Evolutionary conservation across 192 early-diverging fungal genomes (phyloP).

Genomic region (Entomortierella parvispora): DNA sequence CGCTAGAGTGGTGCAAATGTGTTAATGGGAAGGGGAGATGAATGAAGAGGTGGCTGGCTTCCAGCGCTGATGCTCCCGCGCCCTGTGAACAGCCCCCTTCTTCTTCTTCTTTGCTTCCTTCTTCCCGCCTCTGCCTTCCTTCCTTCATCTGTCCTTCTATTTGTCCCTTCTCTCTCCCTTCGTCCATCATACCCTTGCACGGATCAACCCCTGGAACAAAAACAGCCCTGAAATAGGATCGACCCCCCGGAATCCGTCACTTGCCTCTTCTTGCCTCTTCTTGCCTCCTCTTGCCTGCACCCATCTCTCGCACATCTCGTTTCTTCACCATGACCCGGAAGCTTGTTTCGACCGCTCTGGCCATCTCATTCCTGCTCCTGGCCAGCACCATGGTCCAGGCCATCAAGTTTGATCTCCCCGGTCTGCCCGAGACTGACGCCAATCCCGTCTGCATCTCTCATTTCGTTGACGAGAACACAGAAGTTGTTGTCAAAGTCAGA

Average conservation of each 20-base stretch:
- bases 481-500: constrained; percentile 76
- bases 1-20: no score
- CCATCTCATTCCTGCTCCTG: constrained; percentile 17
- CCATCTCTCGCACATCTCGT: neutral
- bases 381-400: constrained; percentile 52
- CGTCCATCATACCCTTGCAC: neutral
- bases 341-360: constrained; percentile 4
- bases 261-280: neutral
- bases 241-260: no score
- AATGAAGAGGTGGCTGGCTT: no score
- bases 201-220: neutral
- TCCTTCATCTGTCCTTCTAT: neutral
- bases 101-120: neutral
- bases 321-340: constrained; percentile 31
- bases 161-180: neutral
- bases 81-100: neutral
- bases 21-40: no score
- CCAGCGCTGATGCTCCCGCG: no score
- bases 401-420: constrained; percentile 85
- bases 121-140: neutral
- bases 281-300: neutral
- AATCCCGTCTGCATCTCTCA: constrained; percentile 79
- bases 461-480: constrained; percentile 73
- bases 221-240: no score
- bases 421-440: constrained; percentile 52